Conservation (phyloP, 148 eudicot species). For the Heliamphora exappendiculata region DNA sequence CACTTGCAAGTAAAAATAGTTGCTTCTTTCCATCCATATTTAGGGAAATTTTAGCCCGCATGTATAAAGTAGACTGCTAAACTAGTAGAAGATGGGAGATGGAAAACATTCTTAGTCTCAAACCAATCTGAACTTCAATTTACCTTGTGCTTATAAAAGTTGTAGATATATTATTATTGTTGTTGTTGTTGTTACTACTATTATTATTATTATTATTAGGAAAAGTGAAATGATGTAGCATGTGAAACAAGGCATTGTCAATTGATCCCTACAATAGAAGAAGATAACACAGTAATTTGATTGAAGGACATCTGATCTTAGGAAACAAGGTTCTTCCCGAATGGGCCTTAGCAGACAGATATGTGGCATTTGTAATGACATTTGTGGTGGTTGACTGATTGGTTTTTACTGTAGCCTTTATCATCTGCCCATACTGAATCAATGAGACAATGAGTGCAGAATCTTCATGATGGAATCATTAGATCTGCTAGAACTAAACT, state of each 20-base stretch:
- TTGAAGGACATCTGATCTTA: background rate
- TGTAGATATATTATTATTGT: no score
- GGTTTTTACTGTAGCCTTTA: background rate
- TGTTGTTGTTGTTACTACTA: no score
- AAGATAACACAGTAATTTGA: background rate
- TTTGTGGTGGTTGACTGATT: background rate
- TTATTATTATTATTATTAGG: background rate
- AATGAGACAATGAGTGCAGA: background rate
- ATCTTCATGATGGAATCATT: background rate
- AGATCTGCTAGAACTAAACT: background rate
- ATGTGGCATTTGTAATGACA: background rate
- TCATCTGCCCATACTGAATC: background rate
- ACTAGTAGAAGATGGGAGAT: background rate
- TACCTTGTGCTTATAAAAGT: background rate
- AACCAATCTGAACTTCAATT: background rate
- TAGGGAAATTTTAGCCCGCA: background rate
- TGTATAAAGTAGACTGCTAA: background rate
- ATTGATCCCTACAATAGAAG: background rate
- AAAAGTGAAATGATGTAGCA: background rate
- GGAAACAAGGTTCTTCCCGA: background rate
- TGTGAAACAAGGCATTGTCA: background rate
- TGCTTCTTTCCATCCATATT: background rate
- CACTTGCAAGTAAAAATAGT: background rate
- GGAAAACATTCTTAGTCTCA: background rate
- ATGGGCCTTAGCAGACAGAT: background rate